A percentile compares a stretch with the other conserved stretches of the same genome.
Conservation (phyloP, 257 asterid genomes). For the Parsonsia alboflavescens region DNA sequence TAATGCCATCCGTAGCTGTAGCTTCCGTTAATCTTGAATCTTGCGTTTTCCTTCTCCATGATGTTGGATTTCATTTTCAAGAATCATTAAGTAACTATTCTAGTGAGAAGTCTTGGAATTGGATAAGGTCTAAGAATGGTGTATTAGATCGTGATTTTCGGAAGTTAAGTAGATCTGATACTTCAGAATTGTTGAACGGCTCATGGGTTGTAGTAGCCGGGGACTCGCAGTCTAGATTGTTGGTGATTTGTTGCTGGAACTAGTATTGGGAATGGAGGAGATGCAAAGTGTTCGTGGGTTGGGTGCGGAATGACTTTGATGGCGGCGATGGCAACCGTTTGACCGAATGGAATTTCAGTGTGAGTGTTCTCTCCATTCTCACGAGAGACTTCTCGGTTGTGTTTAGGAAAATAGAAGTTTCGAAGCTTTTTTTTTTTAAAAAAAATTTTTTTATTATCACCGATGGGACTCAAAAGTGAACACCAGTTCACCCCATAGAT, state of each 20-base stretch:
- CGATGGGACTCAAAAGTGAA: too few species aligned
- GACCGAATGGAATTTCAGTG: too few species aligned
- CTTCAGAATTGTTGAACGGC: slow-evolving; percentile 78
- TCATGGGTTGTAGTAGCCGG: slow-evolving; percentile 94
- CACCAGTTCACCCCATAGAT: too few species aligned
- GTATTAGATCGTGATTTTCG: slow-evolving; percentile 66
- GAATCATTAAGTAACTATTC: slow-evolving; percentile 16
- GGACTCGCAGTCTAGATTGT: slow-evolving; percentile 82
- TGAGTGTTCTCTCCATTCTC: too few species aligned
- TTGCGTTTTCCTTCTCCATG: slow-evolving; percentile 59
- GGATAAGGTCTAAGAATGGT: slow-evolving; percentile 40
- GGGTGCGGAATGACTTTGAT: too few species aligned
- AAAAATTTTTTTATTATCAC: too few species aligned
- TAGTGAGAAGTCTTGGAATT: slow-evolving; percentile 54
- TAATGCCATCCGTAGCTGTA: slow-evolving; percentile 19
- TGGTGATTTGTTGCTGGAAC: slow-evolving; percentile 67
- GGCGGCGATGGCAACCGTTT: too few species aligned
- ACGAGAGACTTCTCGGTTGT: too few species aligned
- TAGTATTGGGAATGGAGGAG: slow-evolving; percentile 57
- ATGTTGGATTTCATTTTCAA: slow-evolving; percentile 23
- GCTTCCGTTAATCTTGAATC: slow-evolving; percentile 43
- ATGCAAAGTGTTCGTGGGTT: slow-evolving; percentile 41
- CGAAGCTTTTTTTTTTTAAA: too few species aligned
- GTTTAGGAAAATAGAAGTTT: too few species aligned
- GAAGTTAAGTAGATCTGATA: slow-evolving; percentile 55